These are phyloP conservation scores for Pyracantha coccinea DNA, from an alignment of 331 rosid species.

Conservation along the genomic window DNA sequence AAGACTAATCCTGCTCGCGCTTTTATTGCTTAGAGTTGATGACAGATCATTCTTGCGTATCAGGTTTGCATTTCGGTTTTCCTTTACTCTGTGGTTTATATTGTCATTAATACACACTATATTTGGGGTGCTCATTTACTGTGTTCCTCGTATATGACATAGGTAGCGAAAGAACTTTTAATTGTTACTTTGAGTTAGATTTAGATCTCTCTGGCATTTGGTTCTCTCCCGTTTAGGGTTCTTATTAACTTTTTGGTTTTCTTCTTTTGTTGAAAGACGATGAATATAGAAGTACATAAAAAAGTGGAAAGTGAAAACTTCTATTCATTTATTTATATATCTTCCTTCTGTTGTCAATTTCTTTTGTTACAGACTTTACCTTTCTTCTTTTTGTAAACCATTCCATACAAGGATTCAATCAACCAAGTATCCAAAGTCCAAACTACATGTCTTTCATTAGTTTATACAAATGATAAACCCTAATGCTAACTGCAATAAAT, in stretches of 20 bases:
- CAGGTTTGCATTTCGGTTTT: background rate
- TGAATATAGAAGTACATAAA: background rate
- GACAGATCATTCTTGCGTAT: constrained; percentile 1
- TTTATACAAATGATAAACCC: too few species aligned
- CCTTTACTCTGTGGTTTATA: background rate
- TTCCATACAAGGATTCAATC: too few species aligned
- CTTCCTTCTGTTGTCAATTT: background rate
- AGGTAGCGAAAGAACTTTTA: background rate
- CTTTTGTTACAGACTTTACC: background rate
- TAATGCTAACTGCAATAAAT: too few species aligned
- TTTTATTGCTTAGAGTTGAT: background rate
- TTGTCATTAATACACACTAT: background rate
- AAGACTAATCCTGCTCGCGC: background rate
- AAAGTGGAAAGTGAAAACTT: background rate
- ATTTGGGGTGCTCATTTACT: background rate
- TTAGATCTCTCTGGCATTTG: background rate
- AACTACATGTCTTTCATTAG: too few species aligned
- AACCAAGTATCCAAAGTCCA: too few species aligned
- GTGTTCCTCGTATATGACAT: background rate
- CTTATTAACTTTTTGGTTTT: background rate
- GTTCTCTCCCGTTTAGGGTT: background rate
- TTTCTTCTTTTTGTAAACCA: background rate
- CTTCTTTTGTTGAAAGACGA: background rate
- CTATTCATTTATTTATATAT: background rate
- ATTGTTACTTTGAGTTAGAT: background rate